phyloP scores from a whole-genome alignment of 352 stramenopile species.

The Phytophthora uliginosa region DNA sequence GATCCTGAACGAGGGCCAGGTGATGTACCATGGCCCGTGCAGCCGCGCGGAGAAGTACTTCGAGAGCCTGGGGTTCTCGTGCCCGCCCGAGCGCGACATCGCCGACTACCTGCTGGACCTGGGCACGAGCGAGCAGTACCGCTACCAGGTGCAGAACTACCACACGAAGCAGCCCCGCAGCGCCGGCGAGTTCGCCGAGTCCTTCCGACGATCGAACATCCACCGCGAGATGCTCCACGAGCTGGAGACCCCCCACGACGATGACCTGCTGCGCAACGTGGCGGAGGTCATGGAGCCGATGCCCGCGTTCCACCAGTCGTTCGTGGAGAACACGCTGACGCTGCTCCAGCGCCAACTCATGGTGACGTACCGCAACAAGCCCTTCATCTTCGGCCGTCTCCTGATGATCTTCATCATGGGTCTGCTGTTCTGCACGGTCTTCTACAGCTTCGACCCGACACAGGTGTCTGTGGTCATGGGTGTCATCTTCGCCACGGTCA shows the following conservation, averaged over 20 bases:
- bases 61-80: too few relatives aligned
- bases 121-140: slow-evolving; percentile 34
- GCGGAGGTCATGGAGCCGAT: slow-evolving; percentile 34
- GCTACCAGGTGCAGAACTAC: slow-evolving; percentile 11
- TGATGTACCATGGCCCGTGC: slow-evolving; percentile 82
- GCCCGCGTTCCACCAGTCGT: slow-evolving; percentile 41
- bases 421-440: slow-evolving; percentile 51
- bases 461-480: slow-evolving; percentile 61
- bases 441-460: slow-evolving; percentile 51
- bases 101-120: too few relatives aligned
- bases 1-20: slow-evolving; percentile 75
- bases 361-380: slow-evolving; percentile 60
- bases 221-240: slow-evolving; percentile 13
- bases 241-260: slow-evolving; percentile 17
- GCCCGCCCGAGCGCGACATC: too few relatives aligned
- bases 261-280: slow-evolving; percentile 25
- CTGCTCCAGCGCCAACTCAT: slow-evolving; percentile 58
- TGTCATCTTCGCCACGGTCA: slow-evolving; percentile 80
- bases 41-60: too few relatives aligned
- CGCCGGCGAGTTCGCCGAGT: slow-evolving; percentile 22
- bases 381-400: slow-evolving; percentile 43
- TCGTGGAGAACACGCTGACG: slow-evolving; percentile 30
- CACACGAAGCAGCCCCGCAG: slow-evolving; percentile 18
- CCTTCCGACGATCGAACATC: slow-evolving; percentile 29
- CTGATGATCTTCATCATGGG: slow-evolving; percentile 55